Evolutionary conservation across 257 asterid genomes (phyloP).

Genomic region (Schizonepeta tenuifolia): DNA sequence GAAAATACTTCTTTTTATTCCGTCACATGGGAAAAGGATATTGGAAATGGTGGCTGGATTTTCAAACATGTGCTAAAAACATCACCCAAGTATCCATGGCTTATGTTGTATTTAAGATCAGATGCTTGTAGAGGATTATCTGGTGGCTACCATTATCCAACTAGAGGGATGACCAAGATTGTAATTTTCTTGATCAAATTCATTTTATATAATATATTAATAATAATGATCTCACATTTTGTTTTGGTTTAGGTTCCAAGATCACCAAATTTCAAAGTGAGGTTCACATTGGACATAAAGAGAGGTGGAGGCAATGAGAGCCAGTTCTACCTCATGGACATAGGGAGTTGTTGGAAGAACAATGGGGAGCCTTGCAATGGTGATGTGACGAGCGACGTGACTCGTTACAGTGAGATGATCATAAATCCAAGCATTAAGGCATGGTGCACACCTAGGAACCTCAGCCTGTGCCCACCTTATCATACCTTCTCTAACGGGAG

Average conservation of each 20-base stretch:
- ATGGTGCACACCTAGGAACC: conserved; percentile 49
- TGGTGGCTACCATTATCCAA: conserved; percentile 65
- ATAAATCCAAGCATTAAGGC: conserved; percentile 53
- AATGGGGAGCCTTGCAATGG: conserved; percentile 56
- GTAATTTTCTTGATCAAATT: conserved; percentile 25
- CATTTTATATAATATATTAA: background rate
- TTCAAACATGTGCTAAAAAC: conserved; percentile 53
- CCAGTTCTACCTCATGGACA: conserved; percentile 66
- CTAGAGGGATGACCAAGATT: conserved; percentile 63
- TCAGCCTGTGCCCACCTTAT: conserved; percentile 51
- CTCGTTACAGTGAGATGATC: conserved; percentile 69
- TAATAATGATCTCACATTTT: background rate
- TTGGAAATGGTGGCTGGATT: conserved; percentile 61
- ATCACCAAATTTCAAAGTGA: conserved; percentile 67
- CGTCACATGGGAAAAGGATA: conserved; percentile 53
- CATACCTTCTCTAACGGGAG: conserved; percentile 60
- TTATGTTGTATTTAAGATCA: conserved; percentile 65
- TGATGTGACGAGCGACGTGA: conserved; percentile 59
- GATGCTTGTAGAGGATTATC: conserved; percentile 63
- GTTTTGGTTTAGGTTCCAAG: conserved; percentile 47
- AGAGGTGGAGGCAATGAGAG: conserved; percentile 56
- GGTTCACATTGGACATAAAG: conserved; percentile 52
- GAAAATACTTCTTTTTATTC: conserved; percentile 42
- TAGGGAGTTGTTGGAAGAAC: conserved; percentile 72
- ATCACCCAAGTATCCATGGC: conserved; percentile 62